Evolutionary conservation across 306 rosid species (phyloP), one percentile per base, ranked within the genome.

Genomic region (Quercus cerris): DNA sequence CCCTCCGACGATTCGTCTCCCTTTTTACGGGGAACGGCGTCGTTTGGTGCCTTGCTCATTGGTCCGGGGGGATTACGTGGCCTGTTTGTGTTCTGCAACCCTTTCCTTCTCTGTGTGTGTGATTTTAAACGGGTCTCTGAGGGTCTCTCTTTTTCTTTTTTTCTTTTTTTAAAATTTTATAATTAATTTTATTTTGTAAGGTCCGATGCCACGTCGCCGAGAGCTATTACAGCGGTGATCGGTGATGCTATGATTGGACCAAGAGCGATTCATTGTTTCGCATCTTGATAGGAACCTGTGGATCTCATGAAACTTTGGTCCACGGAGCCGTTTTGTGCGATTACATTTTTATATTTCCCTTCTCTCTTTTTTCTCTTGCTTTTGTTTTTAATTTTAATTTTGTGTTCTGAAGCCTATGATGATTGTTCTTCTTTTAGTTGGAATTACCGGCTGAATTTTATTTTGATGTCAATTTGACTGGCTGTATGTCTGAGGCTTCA

Each of bases 51-150:
- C 38, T 79, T 5, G 33, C 56, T 7, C 55, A 38, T 78, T 57
- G 87, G 88, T 41, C 81, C 89, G 83, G 90, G 6, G 38, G 11
- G 46, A 83, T 61, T 31, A 1, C 4, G 27, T 70, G 4, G 72
- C 23, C 35, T 71, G 54, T 49, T 5, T 49, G 54, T 49, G 54
- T 49, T 49, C 54, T 10, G 0, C 54, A 49, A 18, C 17, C 62
- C 76, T 35, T 67, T 35, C 22, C 30, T 15, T 73, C 82, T 79
- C 88, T 56, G 93, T 94, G 94, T 77, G 81, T 85, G 93, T 88
- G 97, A 90, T 94, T 92, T 89, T 83, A 77, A 85, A 83, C 88
- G 94, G 95, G 95, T 86, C 87, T 85, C 93, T 90, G 97, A 89
- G 94, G 97, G 87, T 84, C 57, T n/a, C 27, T 10, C 0, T 0